Percentiles rank a stretch among this genome's conserved stretches.
These are phyloP conservation scores for Filobasidium uniguttulatum DNA, from an alignment of 1,284 basidiomycete species.

Conservation along the genomic window DNA sequence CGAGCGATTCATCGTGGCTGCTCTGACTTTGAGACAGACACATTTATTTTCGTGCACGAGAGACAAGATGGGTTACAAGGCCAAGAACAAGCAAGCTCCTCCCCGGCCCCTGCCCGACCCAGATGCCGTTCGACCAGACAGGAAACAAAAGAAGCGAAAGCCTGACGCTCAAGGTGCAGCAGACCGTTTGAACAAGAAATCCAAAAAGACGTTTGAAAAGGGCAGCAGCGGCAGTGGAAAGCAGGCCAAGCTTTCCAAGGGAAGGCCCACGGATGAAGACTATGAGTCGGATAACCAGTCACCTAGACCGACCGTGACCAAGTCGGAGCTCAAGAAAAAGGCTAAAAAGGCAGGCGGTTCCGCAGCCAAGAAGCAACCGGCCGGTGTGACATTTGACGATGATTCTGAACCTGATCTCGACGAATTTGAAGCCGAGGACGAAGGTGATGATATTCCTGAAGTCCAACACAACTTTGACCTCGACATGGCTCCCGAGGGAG, in stretches of 20 bases:
- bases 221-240: slow-evolving; percentile 48
- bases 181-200: background rate
- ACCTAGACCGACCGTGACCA: no score
- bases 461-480: slow-evolving; percentile 37
- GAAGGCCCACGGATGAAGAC: no score
- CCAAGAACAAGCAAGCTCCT: slow-evolving; percentile 75
- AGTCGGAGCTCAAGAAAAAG: no score
- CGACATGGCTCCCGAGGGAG: slow-evolving; percentile 30
- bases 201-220: slow-evolving; percentile 18
- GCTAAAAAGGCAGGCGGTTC: no score
- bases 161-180: background rate
- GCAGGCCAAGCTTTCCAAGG: slow-evolving; percentile 38
- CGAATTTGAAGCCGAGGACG: slow-evolving; percentile 16
- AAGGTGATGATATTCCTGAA: slow-evolving; percentile 30
- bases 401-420: slow-evolving; percentile 46
- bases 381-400: slow-evolving; percentile 43
- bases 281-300: background rate
- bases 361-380: no score
- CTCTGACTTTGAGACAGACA: no score
- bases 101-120: slow-evolving; percentile 48
- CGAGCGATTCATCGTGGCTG: no score
- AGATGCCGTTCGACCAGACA: slow-evolving; percentile 15
- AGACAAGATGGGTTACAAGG: slow-evolving; percentile 65
- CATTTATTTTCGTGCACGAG: no score
- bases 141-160: slow-evolving; percentile 21